phyloP scores from a whole-genome alignment of 495 filamentous ascomycete species.

The Rostrohypoxylon terebratum region DNA sequence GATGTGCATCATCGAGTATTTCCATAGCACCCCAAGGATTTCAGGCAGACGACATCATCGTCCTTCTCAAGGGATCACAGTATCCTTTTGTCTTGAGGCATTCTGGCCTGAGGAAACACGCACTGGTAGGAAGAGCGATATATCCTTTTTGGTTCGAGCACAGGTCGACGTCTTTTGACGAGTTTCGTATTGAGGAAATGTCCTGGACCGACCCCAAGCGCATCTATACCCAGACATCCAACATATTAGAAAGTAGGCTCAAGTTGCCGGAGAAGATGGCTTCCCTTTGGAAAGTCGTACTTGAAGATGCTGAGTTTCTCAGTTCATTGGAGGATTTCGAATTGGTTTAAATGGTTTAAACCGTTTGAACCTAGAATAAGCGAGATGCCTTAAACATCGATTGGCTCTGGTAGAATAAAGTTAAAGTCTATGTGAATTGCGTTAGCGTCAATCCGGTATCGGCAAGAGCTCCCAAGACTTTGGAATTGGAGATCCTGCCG shows the following conservation, averaged over 20 bases:
- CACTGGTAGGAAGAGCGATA: conserved; percentile 21
- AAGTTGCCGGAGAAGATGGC: conserved; percentile 30
- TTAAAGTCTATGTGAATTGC: background rate
- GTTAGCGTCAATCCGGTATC: conserved; percentile 24
- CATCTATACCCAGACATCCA: conserved; percentile 20
- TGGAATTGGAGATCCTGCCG: background rate
- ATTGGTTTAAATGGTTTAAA: conserved; percentile 8
- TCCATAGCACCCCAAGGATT: background rate
- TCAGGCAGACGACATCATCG: conserved; percentile 9
- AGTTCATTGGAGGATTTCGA: conserved; percentile 27
- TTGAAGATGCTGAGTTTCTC: conserved; percentile 22
- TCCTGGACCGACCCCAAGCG: conserved; percentile 13
- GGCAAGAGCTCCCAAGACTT: conserved; percentile 2
- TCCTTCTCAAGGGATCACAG: conserved; percentile 20
- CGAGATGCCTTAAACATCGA: background rate
- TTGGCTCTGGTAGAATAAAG: background rate
- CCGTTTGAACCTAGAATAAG: conserved; percentile 7
- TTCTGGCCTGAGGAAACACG: background rate
- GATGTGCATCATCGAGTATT: background rate
- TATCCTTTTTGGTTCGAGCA: conserved; percentile 31
- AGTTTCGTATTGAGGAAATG: conserved; percentile 6
- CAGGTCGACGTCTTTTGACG: conserved; percentile 26
- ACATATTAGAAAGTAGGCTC: conserved; percentile 25
- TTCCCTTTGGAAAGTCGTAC: conserved; percentile 21
- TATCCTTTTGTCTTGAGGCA: conserved; percentile 21